Percentiles rank a stretch among this genome's conserved stretches.
Evolutionary conservation across 768 basidiomycete species (phyloP).

Genomic region (Trichaptum fuscoviolaceum): DNA sequence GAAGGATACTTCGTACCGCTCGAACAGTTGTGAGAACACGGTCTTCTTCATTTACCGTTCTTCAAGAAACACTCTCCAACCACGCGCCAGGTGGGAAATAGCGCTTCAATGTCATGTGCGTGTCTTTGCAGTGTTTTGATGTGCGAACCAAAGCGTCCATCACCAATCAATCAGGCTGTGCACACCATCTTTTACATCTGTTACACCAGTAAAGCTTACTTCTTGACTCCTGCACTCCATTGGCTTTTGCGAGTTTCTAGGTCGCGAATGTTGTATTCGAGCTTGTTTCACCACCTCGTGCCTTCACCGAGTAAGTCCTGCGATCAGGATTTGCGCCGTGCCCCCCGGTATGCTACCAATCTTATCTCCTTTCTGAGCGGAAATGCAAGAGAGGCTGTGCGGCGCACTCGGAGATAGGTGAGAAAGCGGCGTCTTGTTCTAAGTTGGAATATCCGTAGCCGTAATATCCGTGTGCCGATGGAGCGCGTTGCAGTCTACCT

Average conservation of each 20-base stretch:
- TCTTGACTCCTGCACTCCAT: neutral
- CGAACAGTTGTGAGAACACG: neutral
- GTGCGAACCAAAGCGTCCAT: neutral
- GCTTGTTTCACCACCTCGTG: neutral
- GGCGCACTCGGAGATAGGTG: neutral
- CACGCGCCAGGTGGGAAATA: neutral
- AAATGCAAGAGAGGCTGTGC: neutral
- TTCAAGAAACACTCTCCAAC: neutral
- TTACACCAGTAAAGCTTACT: no score
- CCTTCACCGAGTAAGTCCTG: neutral
- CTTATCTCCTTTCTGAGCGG: neutral
- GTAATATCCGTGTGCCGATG: no score
- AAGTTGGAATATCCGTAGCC: no score
- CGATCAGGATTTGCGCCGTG: neutral
- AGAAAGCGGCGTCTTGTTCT: neutral
- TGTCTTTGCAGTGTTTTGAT: neutral
- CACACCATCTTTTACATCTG: neutral
- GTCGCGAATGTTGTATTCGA: neutral
- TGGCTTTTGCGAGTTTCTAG: neutral
- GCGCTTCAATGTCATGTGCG: neutral
- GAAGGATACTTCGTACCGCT: neutral
- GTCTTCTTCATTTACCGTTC: neutral
- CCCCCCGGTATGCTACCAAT: neutral
- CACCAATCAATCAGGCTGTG: neutral
- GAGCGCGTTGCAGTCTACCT: no score